Conservation (phyloP, 148 eudicot genomes). For the Rhododendron henanense region DNA sequence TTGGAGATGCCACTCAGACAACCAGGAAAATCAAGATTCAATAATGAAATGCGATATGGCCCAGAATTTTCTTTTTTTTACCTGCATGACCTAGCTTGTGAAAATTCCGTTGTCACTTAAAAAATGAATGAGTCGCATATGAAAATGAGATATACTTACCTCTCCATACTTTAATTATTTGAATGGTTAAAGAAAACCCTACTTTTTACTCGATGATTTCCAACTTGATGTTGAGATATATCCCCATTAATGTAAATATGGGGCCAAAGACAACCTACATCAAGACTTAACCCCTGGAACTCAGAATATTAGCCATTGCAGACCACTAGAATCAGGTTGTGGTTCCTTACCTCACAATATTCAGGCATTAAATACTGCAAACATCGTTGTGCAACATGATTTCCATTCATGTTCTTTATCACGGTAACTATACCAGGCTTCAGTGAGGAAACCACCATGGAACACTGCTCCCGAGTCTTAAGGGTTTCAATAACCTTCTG, state of each 20-base stretch:
- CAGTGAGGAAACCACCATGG: constrained; percentile 34
- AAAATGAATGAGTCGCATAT: background rate
- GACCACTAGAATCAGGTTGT: background rate
- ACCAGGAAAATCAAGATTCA: background rate
- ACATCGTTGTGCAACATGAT: constrained; percentile 40
- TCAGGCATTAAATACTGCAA: constrained; percentile 32
- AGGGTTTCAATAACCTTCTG: constrained; percentile 41
- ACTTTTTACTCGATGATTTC: background rate
- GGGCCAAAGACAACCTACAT: background rate
- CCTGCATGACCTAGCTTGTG: background rate
- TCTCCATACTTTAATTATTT: background rate
- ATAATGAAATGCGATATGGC: background rate
- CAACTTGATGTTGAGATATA: background rate
- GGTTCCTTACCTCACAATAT: constrained; percentile 29
- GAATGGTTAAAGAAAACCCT: background rate
- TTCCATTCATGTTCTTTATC: constrained; percentile 36
- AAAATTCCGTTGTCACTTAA: background rate
- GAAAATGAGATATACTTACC: background rate
- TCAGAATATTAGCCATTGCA: background rate
- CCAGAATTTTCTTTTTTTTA: background rate
- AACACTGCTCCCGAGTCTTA: constrained; percentile 34
- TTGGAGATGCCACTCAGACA: background rate
- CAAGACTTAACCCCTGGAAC: background rate
- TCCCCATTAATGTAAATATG: background rate
- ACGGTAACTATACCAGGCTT: constrained; percentile 35